Evolutionary conservation across 2,329 filamentous ascomycete genomes (phyloP), one percentile per base, ranked within the genome.

Genomic region (Claviceps pusilla): DNA sequence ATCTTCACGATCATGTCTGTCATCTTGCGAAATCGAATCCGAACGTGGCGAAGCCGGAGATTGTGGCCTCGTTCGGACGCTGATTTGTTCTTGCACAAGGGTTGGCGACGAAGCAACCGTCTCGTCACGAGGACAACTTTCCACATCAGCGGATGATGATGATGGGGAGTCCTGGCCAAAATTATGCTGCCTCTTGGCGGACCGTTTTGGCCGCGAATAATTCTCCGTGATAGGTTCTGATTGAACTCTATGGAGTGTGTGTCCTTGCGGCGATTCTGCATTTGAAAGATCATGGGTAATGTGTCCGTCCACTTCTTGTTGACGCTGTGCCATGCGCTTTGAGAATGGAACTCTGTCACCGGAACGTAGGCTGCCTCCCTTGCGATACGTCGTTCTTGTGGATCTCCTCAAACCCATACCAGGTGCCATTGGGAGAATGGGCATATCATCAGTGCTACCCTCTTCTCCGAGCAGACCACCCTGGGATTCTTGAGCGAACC

Each of bases 331-430:
- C 48, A 82, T 75, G 43, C 91, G 80, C 67, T 87, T 88, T 1
- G 87, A 86, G 60, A 89, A 85, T 0, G 86, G 82, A 3, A 82
- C 74, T 53, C 86, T 79, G 57, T 93, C 86, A 29, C 87, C 86
- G 59, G 84, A 87, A 51, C 86, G 84, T 58, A 95, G 68, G 71
- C 90, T 96, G 39, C 90, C 90, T 55, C 87, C 77, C 62, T 82
- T 88, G 62, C 90, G 77, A 67, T 97, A 97, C 31, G 87, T 91
- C 5, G 93, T 98, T 54, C 88, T 80, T 24, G 89, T 98, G 12
- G 93, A 96, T 57, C 93, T 81, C 61, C 93, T 85, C 50, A 98
- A 72, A 37, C 88, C 87, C 67, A 85, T 82, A 3, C 88, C 88
- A 1, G 83, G 82, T 24, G 85, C 82, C 55, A 85, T 79, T 1